Evolutionary conservation across 768 basidiomycete species (phyloP).

Genomic region (Tephrocybe sp.): DNA sequence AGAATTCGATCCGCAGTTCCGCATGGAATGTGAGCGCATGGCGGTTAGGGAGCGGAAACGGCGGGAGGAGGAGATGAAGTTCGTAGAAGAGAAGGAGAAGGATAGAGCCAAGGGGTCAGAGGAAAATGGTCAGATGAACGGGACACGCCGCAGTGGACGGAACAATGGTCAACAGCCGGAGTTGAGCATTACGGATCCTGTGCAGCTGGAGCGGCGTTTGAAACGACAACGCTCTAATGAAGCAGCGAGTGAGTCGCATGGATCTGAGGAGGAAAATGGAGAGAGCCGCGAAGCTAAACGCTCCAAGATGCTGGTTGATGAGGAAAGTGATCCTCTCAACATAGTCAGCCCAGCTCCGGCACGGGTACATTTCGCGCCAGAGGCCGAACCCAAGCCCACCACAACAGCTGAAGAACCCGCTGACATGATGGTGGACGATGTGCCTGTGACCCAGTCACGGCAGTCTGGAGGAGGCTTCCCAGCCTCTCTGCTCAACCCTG

Average conservation of each 20-base stretch:
- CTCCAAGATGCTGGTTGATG: slow-evolving; percentile 43
- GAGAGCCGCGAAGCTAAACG: slow-evolving; percentile 57
- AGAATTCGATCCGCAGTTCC: slow-evolving; percentile 79
- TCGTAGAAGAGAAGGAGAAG: slow-evolving; percentile 44
- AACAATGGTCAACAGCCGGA: slow-evolving; percentile 73
- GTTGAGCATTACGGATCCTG: slow-evolving; percentile 69
- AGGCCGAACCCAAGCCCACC: slow-evolving; percentile 20
- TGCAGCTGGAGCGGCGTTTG: slow-evolving; percentile 68
- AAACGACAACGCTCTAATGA: slow-evolving; percentile 69
- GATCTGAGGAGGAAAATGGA: slow-evolving; percentile 51
- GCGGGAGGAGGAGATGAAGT: slow-evolving; percentile 53
- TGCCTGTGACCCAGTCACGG: slow-evolving; percentile 21
- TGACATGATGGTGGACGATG: slow-evolving; percentile 38
- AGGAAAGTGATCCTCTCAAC: slow-evolving; percentile 50
- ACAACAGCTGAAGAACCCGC: slow-evolving; percentile 1
- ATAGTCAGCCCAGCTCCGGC: slow-evolving; percentile 31
- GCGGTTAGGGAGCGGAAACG: slow-evolving; percentile 70
- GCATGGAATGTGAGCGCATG: slow-evolving; percentile 86
- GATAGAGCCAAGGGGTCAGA: slow-evolving; percentile 26
- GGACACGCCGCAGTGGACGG: slow-evolving; percentile 69
- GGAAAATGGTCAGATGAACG: slow-evolving; percentile 38
- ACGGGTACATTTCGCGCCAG: slow-evolving; percentile 51
- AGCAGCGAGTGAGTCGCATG: slow-evolving; percentile 45
- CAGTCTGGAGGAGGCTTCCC: slow-evolving; percentile 46
- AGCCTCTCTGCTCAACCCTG: slow-evolving; percentile 51